phyloP scores from a whole-genome alignment of 106 monocot species.

The Cymbidium sinense region DNA sequence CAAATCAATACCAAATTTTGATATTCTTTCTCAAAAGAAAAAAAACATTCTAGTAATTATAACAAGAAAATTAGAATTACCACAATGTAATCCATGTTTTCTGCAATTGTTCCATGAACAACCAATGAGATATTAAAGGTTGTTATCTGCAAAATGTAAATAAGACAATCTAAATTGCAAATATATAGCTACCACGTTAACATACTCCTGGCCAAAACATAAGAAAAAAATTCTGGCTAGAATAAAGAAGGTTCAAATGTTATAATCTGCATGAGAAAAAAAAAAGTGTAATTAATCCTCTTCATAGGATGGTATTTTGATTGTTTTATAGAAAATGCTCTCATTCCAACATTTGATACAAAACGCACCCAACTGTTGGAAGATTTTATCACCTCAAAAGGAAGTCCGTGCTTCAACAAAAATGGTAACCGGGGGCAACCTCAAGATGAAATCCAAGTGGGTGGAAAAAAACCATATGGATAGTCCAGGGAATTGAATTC shows the following conservation, averaged over 20 bases:
- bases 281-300: neutral
- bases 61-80: conserved; percentile 2
- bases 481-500: no score
- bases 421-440: no score
- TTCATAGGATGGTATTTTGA: neutral
- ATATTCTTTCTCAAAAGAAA: neutral
- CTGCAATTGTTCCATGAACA: conserved; percentile 27
- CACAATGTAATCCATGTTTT: conserved; percentile 23
- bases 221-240: neutral
- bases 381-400: no score
- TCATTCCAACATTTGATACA: neutral
- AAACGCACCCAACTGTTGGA: neutral
- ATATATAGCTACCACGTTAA: neutral
- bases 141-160: conserved; percentile 17
- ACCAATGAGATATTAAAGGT: conserved; percentile 32
- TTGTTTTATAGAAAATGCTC: neutral
- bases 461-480: no score
- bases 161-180: neutral
- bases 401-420: no score
- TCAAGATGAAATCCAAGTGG: no score
- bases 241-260: neutral
- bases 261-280: neutral
- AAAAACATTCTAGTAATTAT: neutral
- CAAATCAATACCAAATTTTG: neutral
- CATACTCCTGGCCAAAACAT: neutral